phyloP scores from a whole-genome alignment of 1,284 basidiomycete species.

The Rhodotorula sp. region DNA sequence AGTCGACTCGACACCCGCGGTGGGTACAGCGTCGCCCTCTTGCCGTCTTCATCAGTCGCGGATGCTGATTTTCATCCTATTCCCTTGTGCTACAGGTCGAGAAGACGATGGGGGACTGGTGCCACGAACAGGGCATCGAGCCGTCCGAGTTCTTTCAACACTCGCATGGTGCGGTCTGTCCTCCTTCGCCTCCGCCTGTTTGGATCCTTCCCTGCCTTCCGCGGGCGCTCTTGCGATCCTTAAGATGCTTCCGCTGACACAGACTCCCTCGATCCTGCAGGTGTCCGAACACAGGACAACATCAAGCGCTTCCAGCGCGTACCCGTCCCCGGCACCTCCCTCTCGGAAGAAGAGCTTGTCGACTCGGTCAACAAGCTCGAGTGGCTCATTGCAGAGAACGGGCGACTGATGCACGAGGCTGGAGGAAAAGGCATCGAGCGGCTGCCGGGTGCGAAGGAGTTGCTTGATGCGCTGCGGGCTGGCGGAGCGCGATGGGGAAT shows the following conservation, averaged over 20 bases:
- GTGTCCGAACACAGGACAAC: constrained; percentile 40
- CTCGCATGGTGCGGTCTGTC: constrained; percentile 20
- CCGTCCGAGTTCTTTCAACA: constrained; percentile 34
- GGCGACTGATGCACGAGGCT: constrained; percentile 22
- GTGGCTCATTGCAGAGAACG: constrained; percentile 38
- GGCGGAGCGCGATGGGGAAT: constrained; percentile 38
- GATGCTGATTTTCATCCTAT: not conserved
- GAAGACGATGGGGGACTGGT: constrained; percentile 31
- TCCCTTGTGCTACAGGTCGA: constrained; percentile 27
- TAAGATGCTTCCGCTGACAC: not conserved
- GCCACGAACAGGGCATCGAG: constrained; percentile 27
- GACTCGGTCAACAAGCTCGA: constrained; percentile 33
- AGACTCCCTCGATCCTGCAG: not conserved
- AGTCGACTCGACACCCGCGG: constrained; percentile 37
- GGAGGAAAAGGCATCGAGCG: constrained; percentile 32
- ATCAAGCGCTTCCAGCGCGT: constrained; percentile 32
- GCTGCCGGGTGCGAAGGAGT: constrained; percentile 20
- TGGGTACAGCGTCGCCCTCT: not conserved
- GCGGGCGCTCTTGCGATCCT: not conserved
- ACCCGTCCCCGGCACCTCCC: constrained; percentile 23
- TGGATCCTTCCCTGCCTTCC: not conserved
- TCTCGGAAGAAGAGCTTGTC: constrained; percentile 33
- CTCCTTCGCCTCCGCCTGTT: not conserved
- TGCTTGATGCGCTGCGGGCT: constrained; percentile 19
- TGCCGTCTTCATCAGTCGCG: not conserved